These are phyloP conservation scores for Coemansia sp. DNA, from an alignment of 192 early-diverging fungal genomes.

Conservation along the genomic window DNA sequence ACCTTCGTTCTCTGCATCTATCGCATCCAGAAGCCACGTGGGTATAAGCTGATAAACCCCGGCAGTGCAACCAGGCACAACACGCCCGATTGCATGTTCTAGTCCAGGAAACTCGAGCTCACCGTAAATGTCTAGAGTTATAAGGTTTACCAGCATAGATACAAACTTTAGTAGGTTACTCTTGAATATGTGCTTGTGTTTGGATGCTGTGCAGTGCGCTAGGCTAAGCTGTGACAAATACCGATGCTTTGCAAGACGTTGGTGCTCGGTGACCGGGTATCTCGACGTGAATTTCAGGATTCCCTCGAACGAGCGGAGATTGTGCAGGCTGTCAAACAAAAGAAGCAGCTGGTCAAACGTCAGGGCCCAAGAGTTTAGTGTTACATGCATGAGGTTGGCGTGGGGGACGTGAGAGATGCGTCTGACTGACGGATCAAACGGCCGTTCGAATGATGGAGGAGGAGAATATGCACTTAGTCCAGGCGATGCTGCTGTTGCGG, in stretches of 20 bases:
- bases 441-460: constrained; percentile 9
- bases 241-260: neutral
- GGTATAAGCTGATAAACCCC: constrained; percentile 25
- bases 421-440: neutral
- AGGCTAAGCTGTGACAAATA: constrained; percentile 21
- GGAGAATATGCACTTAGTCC: neutral
- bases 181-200: constrained; percentile 25
- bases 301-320: constrained; percentile 28
- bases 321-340: constrained; percentile 2
- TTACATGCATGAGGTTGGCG: constrained; percentile 9
- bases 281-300: constrained; percentile 19
- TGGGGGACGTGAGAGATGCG: neutral
- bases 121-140: constrained; percentile 32
- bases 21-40: constrained; percentile 15
- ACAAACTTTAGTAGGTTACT: constrained; percentile 20
- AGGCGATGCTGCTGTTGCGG: neutral
- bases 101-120: constrained; percentile 19
- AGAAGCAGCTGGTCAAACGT: constrained; percentile 31
- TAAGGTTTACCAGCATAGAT: constrained; percentile 12
- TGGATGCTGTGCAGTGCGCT: constrained; percentile 8
- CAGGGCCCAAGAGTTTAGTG: constrained; percentile 33
- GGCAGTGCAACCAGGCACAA: constrained; percentile 13
- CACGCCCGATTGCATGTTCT: constrained; percentile 2
- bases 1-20: neutral
- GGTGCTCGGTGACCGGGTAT: neutral